phyloP scores from a whole-genome alignment of 1,139 yeast genomes.

The Chernovozyma aurita region DNA sequence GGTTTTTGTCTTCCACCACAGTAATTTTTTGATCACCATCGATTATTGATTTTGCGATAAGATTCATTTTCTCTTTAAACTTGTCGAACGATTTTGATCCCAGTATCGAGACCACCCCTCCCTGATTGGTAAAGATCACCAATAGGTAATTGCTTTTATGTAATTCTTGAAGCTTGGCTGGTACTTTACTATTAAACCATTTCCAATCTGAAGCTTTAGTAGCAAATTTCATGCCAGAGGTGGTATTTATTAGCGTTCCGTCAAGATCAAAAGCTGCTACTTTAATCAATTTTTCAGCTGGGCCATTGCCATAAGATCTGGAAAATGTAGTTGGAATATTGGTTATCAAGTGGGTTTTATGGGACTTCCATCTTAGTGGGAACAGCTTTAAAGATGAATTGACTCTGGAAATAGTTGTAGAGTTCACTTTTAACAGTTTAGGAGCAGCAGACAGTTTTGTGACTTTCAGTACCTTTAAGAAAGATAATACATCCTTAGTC shows the following conservation, averaged over 20 bases:
- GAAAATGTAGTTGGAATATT: slow-evolving; percentile 20
- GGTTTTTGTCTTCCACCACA: background rate
- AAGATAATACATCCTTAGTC: slow-evolving; percentile 8
- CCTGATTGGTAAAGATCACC: slow-evolving; percentile 86
- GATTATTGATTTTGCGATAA: slow-evolving; percentile 18
- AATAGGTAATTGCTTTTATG: slow-evolving; percentile 30
- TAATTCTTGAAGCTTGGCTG: slow-evolving; percentile 22
- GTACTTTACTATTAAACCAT: slow-evolving; percentile 43
- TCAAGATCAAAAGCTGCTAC: slow-evolving; percentile 78
- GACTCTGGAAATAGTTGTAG: background rate
- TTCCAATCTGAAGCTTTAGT: slow-evolving; percentile 64
- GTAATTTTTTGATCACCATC: background rate
- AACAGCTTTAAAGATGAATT: background rate
- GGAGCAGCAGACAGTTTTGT: slow-evolving; percentile 4
- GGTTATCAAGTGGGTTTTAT: slow-evolving; percentile 32
- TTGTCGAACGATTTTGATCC: slow-evolving; percentile 47
- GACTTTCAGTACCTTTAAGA: slow-evolving; percentile 8
- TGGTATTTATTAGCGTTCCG: slow-evolving; percentile 61
- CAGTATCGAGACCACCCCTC: slow-evolving; percentile 44
- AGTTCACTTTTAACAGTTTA: background rate
- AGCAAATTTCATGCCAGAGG: slow-evolving; percentile 53
- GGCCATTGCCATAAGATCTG: background rate
- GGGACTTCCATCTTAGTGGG: slow-evolving; percentile 17
- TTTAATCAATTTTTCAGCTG: slow-evolving; percentile 17
- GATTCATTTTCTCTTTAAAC: slow-evolving; percentile 41